phyloP scores from a whole-genome alignment of 768 basidiomycete genomes.

The Suillus discolor region DNA sequence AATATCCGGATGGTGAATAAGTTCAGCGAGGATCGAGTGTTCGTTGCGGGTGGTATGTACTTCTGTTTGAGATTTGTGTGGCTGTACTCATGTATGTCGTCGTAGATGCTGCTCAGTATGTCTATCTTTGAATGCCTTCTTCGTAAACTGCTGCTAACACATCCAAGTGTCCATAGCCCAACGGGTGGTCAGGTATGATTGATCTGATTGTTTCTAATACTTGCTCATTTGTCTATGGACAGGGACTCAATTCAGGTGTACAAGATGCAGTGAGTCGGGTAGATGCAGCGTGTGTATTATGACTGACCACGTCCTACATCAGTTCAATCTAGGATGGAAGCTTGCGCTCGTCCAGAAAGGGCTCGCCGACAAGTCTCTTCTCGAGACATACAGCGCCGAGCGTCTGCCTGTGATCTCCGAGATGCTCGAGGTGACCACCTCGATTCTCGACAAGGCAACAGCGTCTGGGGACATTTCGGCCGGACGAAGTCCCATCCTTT shows the following conservation, averaged over 20 bases:
- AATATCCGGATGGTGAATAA: conserved; percentile 19
- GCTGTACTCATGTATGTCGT: not conserved
- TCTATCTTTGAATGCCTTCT: not conserved
- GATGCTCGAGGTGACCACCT: conserved; percentile 26
- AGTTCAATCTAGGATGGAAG: conserved; percentile 31
- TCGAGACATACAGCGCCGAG: conserved; percentile 29
- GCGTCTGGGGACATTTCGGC: not conserved
- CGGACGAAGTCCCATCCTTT: conserved; percentile 20
- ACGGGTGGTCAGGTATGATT: not conserved
- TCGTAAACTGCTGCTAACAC: not conserved
- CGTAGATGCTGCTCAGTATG: conserved; percentile 21
- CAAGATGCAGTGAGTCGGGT: conserved; percentile 39
- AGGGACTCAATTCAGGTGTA: conserved; percentile 40
- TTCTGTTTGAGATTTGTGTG: not conserved
- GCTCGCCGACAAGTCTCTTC: conserved; percentile 22
- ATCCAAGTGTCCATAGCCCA: not conserved
- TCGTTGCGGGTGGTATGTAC: conserved; percentile 15
- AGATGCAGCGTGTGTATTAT: not conserved
- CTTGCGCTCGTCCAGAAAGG: conserved; percentile 27
- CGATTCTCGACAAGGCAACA: not conserved
- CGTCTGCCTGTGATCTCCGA: conserved; percentile 32
- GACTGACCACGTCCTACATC: not conserved
- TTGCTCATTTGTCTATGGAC: conserved; percentile 7
- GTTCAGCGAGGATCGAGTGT: conserved; percentile 16
- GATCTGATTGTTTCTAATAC: not conserved